Evolutionary conservation across 768 basidiomycete genomes (phyloP).

Genomic region (Naganishia randhawae): DNA sequence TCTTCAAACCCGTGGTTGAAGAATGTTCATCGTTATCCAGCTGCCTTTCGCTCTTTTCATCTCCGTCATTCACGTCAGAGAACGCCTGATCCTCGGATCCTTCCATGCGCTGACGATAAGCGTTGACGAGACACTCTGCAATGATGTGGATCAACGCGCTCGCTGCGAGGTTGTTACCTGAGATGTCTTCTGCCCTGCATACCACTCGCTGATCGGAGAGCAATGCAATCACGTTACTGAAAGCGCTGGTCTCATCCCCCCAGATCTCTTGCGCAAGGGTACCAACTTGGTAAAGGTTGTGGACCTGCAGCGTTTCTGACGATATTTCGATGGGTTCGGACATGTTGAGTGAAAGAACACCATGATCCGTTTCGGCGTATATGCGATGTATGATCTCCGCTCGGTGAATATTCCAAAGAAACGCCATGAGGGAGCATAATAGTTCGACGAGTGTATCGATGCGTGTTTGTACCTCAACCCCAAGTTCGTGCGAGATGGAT

Average conservation of each 20-base stretch:
- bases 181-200: neutral
- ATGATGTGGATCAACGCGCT: neutral
- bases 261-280: neutral
- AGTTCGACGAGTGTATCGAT: neutral
- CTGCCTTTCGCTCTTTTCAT: too few relatives aligned
- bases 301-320: too few relatives aligned
- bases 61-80: neutral
- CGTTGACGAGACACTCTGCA: neutral
- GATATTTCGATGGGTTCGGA: too few relatives aligned
- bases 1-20: neutral
- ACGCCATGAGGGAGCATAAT: too few relatives aligned
- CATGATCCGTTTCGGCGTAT: too few relatives aligned
- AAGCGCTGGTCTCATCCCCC: neutral
- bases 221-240: neutral
- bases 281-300: too few relatives aligned
- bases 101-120: neutral
- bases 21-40: neutral
- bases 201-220: neutral
- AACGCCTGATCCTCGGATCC: neutral
- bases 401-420: too few relatives aligned
- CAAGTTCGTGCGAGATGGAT: neutral
- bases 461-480: neutral
- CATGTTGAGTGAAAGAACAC: too few relatives aligned
- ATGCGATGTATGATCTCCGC: too few relatives aligned
- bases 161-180: neutral